Evolutionary conservation across 768 basidiomycete species (phyloP).

Genomic region (Termitomyces titanicus): DNA sequence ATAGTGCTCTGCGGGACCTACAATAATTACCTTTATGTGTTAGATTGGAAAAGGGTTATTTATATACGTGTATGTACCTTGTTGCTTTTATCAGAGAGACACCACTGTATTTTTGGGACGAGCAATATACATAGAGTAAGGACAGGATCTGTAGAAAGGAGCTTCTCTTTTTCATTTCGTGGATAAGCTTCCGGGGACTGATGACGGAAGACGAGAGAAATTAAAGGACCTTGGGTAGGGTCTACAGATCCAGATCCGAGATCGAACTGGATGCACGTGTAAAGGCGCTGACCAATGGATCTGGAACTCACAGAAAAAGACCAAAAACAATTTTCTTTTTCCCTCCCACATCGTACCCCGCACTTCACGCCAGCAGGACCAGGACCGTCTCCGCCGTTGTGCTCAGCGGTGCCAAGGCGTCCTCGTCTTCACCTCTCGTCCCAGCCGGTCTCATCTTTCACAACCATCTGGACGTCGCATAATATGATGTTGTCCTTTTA

Average conservation of each 20-base stretch:
- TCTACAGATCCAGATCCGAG: conserved; percentile 5
- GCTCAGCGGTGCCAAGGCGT: conserved; percentile 16
- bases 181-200: background rate
- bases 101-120: background rate
- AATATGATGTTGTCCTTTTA: conserved; percentile 43
- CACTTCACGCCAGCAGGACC: background rate
- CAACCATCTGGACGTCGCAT: conserved; percentile 32
- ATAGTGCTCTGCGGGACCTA: background rate
- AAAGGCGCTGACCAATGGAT: conserved; percentile 18
- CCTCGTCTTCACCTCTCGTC: conserved; percentile 12
- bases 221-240: background rate
- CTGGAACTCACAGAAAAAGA: conserved; percentile 19
- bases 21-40: background rate
- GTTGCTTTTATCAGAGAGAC: too few relatives aligned
- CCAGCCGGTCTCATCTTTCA: conserved; percentile 20
- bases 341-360: conserved; percentile 12
- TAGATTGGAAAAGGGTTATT: too few relatives aligned
- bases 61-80: too few relatives aligned
- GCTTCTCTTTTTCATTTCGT: background rate
- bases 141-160: background rate
- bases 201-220: background rate
- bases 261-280: conserved; percentile 16
- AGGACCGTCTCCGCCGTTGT: conserved; percentile 4
- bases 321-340: conserved; percentile 11
- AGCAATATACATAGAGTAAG: background rate